A percentile compares a stretch with the other conserved stretches of the same genome.
phyloP scores from a whole-genome alignment of 1,284 basidiomycete species.

The Malassezia japonica region DNA sequence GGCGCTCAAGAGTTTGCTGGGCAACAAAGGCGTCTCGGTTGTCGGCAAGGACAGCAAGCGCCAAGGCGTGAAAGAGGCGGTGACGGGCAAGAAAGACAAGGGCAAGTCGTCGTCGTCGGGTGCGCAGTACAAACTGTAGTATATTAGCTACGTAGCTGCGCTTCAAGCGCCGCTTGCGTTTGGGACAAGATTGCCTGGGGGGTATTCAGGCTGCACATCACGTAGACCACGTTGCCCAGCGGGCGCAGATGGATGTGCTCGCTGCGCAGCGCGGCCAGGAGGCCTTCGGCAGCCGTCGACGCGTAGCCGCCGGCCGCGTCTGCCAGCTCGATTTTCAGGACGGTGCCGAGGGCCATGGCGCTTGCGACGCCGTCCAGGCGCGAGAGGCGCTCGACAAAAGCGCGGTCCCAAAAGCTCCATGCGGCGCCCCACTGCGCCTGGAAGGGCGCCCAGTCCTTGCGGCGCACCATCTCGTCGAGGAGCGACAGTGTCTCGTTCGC shows the following conservation, averaged over 20 bases:
- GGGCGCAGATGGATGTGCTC: constrained; percentile 70
- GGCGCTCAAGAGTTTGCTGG: constrained; percentile 41
- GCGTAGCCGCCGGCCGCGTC: constrained; percentile 52
- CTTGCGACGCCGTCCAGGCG: constrained; percentile 58
- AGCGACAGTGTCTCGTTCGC: constrained; percentile 69
- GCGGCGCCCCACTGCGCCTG: constrained; percentile 54
- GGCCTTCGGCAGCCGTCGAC: constrained; percentile 23
- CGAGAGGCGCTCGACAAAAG: constrained; percentile 63
- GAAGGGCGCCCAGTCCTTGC: constrained; percentile 57
- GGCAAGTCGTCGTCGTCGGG: background rate
- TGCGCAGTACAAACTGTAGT: constrained; percentile 16
- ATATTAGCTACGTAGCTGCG: background rate
- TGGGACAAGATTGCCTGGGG: constrained; percentile 26
- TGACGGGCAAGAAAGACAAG: background rate
- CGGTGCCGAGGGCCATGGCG: constrained; percentile 77
- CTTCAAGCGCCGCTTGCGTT: background rate
- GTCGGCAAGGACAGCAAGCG: constrained; percentile 24
- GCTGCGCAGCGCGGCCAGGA: constrained; percentile 17
- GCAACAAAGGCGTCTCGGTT: constrained; percentile 38
- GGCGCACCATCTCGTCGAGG: constrained; percentile 52
- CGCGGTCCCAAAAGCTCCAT: constrained; percentile 82
- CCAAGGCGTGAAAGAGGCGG: constrained; percentile 1
- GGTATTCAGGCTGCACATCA: constrained; percentile 85
- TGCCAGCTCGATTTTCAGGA: constrained; percentile 68
- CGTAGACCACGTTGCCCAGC: constrained; percentile 82